A percentile compares a stretch with the other conserved stretches of the same genome.
Conservation (phyloP, 1,139 yeast species). For the Zygotorulaspora mrakii region DNA sequence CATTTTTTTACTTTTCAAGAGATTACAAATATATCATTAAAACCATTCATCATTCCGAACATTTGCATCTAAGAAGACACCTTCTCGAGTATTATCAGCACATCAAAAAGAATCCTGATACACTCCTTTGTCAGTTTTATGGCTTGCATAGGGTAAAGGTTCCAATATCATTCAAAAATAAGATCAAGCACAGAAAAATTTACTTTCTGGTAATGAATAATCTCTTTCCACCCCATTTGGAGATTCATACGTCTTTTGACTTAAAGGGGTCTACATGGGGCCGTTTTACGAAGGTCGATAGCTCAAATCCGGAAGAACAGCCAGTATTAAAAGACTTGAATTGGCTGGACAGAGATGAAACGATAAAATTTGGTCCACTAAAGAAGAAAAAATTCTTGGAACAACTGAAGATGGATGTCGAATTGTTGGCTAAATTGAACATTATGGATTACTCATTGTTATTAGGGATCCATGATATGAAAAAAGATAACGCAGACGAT, state of each 20-base stretch:
- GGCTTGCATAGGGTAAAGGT: constrained; percentile 92
- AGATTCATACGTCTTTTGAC: constrained; percentile 81
- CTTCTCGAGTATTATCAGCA: constrained; percentile 76
- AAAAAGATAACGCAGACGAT: constrained; percentile 31
- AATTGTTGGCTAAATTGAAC: constrained; percentile 63
- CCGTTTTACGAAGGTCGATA: constrained; percentile 48
- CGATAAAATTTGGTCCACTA: constrained; percentile 67
- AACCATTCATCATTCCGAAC: constrained; percentile 92
- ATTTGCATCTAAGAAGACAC: constrained; percentile 70
- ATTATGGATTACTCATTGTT: constrained; percentile 95
- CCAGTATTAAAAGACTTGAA: constrained; percentile 76
- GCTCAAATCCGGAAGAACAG: constrained; percentile 18
- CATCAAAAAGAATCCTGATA: constrained; percentile 79
- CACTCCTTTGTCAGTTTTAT: constrained; percentile 87
- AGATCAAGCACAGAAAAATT: constrained; percentile 62
- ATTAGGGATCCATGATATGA: constrained; percentile 79
- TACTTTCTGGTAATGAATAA: constrained; percentile 97
- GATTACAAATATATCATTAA: constrained; percentile 93
- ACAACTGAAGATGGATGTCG: constrained; percentile 75
- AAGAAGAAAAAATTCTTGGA: constrained; percentile 56
- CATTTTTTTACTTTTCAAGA: constrained; percentile 90
- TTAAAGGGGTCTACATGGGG: constrained; percentile 93
- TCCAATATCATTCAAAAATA: constrained; percentile 54
- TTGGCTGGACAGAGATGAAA: constrained; percentile 67
- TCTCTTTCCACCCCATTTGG: constrained; percentile 90